A percentile compares a stretch with the other conserved stretches of the same genome.
phyloP scores from a whole-genome alignment of 2,329 filamentous ascomycete species.

The Curvularia lunata region DNA sequence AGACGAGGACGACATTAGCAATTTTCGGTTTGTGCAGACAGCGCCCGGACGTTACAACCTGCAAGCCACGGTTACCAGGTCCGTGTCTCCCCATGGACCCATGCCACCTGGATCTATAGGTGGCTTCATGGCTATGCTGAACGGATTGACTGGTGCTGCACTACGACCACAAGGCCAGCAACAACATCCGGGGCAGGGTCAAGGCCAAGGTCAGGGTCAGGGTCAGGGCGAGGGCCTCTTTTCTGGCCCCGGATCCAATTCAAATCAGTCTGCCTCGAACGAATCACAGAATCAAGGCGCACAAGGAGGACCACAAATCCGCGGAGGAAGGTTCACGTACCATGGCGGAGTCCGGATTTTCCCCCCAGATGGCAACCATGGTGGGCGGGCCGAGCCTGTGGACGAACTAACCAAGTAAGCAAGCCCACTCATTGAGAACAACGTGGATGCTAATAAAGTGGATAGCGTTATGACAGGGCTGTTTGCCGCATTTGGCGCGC shows the following conservation, averaged over 20 bases:
- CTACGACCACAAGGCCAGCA: conserved; percentile 21
- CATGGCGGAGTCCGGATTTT: conserved; percentile 49
- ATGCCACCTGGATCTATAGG: conserved; percentile 43
- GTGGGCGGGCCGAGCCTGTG: conserved; percentile 56
- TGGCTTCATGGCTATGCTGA: conserved; percentile 56
- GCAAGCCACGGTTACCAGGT: conserved; percentile 44
- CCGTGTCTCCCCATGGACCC: conserved; percentile 35
- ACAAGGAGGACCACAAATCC: conserved; percentile 20
- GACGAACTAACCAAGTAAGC: conserved; percentile 51
- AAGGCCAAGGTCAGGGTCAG: conserved; percentile 24
- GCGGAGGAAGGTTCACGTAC: conserved; percentile 40
- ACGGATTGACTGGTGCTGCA: conserved; percentile 51
- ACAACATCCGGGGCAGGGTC: conserved; percentile 25
- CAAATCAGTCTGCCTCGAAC: conserved; percentile 24
- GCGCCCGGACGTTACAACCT: conserved; percentile 46
- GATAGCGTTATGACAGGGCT: conserved; percentile 42
- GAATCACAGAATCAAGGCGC: conserved; percentile 23
- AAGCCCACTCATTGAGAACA: conserved; percentile 48
- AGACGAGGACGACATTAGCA: conserved; percentile 57
- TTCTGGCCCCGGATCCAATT: conserved; percentile 13
- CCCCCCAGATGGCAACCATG: conserved; percentile 59
- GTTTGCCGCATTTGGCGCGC: conserved; percentile 44
- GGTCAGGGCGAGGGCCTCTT: conserved; percentile 28
- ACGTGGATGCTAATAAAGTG: conserved; percentile 21
- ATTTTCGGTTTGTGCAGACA: conserved; percentile 52